Evolutionary conservation across 805 yeast genomes (phyloP), one percentile per base, ranked within the genome.

Genomic region (Cyberlindnera sargentensis): DNA sequence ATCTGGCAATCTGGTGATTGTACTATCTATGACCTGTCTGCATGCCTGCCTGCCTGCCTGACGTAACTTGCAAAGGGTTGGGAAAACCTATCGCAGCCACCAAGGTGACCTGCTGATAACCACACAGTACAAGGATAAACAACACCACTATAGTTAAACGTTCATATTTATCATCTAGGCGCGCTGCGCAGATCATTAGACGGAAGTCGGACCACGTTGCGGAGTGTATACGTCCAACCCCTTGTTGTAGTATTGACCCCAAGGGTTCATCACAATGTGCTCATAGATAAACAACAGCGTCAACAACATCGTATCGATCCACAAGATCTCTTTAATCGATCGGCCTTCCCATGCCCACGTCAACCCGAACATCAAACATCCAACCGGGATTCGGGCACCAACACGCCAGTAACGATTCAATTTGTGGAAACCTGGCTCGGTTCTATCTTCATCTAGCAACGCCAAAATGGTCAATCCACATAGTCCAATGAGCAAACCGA

Each of bases 401-500:
- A 75, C 56, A 42, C 81, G 55, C 51, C 60, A 63, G 41, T 62
- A 57, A 36, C 67, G 62, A 3, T 69, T 51, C 3, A 70, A 44
- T 4, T 56, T 9, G 39, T 62, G 68, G 23, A 55, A 39, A 3
- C 55, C 61, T 5, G 57, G 52, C 0, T 64, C 60, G 42, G 77
- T 82, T n/a, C 55, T 48, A 20, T 73, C 65, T 39, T 62, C 63
- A 53, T 77, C 82, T 1, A 67, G 42, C 5, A 66, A 43, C 0
- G 78, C 80, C 10, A 78, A 40, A 0, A 65, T 46, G 4, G 65
- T 60, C 37, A 77, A 46, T 4, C 64, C 52, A 0, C 65, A 8
- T 38, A 80, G 51, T 0, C 78, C 62, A 4, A 76, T 64, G 41
- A 72, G 66, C 1, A 79, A 48, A 2, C 82, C 82, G 2, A 77